These are phyloP conservation scores for Ramularia collo-cygni DNA, from an alignment of 2,329 filamentous ascomycete species.

Conservation along the genomic window DNA sequence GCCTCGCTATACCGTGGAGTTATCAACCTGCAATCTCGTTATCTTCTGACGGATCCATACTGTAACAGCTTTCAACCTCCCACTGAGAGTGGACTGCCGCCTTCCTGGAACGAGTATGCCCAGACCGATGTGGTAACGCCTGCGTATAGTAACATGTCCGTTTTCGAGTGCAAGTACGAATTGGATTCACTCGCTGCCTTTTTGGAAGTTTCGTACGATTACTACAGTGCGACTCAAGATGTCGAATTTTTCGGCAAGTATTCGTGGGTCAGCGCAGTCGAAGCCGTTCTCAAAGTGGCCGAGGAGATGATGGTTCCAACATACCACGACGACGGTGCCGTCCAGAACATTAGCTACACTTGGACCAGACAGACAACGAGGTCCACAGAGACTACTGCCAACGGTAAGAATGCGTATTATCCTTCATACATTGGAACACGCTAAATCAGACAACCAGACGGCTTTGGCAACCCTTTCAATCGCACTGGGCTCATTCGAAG, in stretches of 20 bases:
- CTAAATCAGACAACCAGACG: conserved; percentile 22
- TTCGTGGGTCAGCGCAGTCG: conserved; percentile 41
- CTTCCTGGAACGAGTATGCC: conserved; percentile 34
- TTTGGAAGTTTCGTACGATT: conserved; percentile 43
- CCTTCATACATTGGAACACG: neutral
- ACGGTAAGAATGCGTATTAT: conserved; percentile 28
- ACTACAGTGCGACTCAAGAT: conserved; percentile 45
- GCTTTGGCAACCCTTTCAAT: conserved; percentile 44
- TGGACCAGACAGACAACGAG: conserved; percentile 39
- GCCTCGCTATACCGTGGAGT: conserved; percentile 63
- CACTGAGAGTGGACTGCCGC: conserved; percentile 38
- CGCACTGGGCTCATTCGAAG: conserved; percentile 45
- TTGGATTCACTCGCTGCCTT: conserved; percentile 48
- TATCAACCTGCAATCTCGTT: conserved; percentile 65
- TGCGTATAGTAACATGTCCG: conserved; percentile 35
- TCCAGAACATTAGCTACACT: conserved; percentile 39
- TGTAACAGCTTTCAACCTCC: conserved; percentile 50
- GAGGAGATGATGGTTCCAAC: conserved; percentile 43
- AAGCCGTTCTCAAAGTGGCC: conserved; percentile 40
- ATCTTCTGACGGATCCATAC: conserved; percentile 54
- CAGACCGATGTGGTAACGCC: conserved; percentile 39
- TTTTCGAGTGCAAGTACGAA: conserved; percentile 51
- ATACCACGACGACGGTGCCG: conserved; percentile 40
- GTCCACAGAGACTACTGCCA: conserved; percentile 45
- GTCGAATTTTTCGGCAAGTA: conserved; percentile 42